A percentile compares a stretch with the other conserved stretches of the same genome.
phyloP scores from a whole-genome alignment of 495 filamentous ascomycete genomes.

The Hyaloscypha hepaticicola region DNA sequence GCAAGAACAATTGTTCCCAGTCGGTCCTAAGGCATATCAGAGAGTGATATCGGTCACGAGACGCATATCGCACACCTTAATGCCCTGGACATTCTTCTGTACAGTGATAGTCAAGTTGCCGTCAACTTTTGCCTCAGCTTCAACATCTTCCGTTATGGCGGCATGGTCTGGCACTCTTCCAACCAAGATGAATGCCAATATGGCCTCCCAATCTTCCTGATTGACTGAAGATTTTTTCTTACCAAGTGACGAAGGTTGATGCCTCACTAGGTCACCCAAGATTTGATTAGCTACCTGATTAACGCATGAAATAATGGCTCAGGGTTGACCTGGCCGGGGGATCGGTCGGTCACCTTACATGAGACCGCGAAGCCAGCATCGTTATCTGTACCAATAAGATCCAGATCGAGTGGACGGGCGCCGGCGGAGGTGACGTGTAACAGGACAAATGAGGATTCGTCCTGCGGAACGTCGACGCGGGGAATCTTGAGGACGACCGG shows the following conservation, averaged over 20 bases:
- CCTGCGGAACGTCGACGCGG: slow-evolving; percentile 44
- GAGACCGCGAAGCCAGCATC: slow-evolving; percentile 56
- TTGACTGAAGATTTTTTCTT: slow-evolving; percentile 53
- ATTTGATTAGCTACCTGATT: slow-evolving; percentile 33
- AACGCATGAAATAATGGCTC: slow-evolving; percentile 24
- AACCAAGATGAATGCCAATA: slow-evolving; percentile 42
- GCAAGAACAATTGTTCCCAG: slow-evolving; percentile 64
- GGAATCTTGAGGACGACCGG: slow-evolving; percentile 36
- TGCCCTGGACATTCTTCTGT: slow-evolving; percentile 55
- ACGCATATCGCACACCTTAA: slow-evolving; percentile 46
- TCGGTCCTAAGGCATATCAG: slow-evolving; percentile 52
- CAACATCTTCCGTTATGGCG: slow-evolving; percentile 33
- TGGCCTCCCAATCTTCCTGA: slow-evolving; percentile 56
- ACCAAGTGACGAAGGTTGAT: slow-evolving; percentile 45
- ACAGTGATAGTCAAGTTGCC: slow-evolving; percentile 49
- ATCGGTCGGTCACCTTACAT: slow-evolving; percentile 43
- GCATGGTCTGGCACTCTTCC: slow-evolving; percentile 25
- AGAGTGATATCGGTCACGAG: not conserved
- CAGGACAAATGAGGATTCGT: slow-evolving; percentile 54
- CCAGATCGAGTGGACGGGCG: slow-evolving; percentile 52
- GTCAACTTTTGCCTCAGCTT: slow-evolving; percentile 34
- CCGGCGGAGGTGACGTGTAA: slow-evolving; percentile 51
- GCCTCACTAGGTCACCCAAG: slow-evolving; percentile 42
- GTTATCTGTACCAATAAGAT: slow-evolving; percentile 68
- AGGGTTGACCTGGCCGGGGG: slow-evolving; percentile 17